phyloP scores from a whole-genome alignment of 441 rosid species.

The Arabidopsis lyrata region DNA sequence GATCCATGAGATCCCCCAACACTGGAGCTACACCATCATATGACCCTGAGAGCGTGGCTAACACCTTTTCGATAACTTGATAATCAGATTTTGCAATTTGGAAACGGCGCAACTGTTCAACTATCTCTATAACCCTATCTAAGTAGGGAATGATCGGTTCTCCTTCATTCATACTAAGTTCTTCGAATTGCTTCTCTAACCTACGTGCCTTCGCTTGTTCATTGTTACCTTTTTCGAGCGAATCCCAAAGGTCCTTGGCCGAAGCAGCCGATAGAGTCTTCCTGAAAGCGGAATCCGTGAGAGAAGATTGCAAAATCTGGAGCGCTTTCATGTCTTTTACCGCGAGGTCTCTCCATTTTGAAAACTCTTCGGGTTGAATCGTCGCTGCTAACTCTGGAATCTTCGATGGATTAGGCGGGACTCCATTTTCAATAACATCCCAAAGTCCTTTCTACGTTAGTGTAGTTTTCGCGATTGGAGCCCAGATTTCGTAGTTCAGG shows the following conservation, averaged over 20 bases:
- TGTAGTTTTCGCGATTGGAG: not conserved
- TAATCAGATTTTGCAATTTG: not conserved
- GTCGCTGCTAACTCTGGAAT: constrained; percentile 10
- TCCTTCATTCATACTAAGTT: not conserved
- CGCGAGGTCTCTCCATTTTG: constrained; percentile 2
- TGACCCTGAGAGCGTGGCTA: constrained; percentile 12
- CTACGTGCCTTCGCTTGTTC: not conserved
- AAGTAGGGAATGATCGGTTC: not conserved
- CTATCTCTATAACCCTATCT: not conserved
- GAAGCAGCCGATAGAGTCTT: not conserved
- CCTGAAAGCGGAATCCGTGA: not conserved
- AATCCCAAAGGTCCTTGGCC: constrained; percentile 25
- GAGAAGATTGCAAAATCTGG: not conserved
- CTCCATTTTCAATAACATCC: not conserved
- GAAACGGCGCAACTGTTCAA: constrained; percentile 13
- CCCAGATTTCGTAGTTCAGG: constrained; percentile 4
- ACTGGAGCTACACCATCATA: not conserved
- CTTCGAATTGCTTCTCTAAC: constrained; percentile 19
- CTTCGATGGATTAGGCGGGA: constrained; percentile 12
- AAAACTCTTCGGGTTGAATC: not conserved
- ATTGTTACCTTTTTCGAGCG: constrained; percentile 1
- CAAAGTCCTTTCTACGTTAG: constrained; percentile 9
- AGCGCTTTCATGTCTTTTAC: constrained; percentile 5
- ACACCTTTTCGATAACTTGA: constrained; percentile 19
- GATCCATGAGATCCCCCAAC: not conserved